Conservation (phyloP, 2,329 filamentous ascomycete species). For the Penicillium sp. region DNA sequence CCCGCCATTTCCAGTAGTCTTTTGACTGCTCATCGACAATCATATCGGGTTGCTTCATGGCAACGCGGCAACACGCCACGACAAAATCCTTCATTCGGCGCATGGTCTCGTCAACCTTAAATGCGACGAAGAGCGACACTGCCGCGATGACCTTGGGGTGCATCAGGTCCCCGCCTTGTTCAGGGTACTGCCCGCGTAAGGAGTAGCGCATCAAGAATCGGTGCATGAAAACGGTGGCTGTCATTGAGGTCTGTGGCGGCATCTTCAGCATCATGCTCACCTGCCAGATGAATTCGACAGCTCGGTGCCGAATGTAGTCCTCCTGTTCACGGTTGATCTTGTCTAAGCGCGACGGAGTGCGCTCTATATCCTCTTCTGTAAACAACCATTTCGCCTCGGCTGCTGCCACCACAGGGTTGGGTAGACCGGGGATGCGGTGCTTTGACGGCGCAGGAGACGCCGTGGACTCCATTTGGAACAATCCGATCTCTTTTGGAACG, state of each 20-base stretch:
- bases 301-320: conserved; percentile 78
- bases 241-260: conserved; percentile 67
- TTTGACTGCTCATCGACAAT: conserved; percentile 95
- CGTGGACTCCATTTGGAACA: conserved; percentile 29
- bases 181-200: conserved; percentile 71
- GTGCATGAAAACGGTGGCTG: conserved; percentile 92
- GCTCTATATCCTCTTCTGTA: conserved; percentile 75
- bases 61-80: conserved; percentile 88
- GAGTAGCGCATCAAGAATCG: conserved; percentile 85
- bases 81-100: conserved; percentile 95
- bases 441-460: conserved; percentile 23
- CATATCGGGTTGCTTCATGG: conserved; percentile 88
- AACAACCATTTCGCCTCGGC: conserved; percentile 83
- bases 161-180: conserved; percentile 60
- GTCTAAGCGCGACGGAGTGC: conserved; percentile 80
- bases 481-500: not conserved
- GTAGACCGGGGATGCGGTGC: conserved; percentile 37
- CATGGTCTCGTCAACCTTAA: conserved; percentile 96
- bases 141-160: conserved; percentile 95
- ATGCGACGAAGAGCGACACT: conserved; percentile 87
- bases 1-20: conserved; percentile 97
- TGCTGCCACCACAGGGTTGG: conserved; percentile 52
- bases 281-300: conserved; percentile 94
- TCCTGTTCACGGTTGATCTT: conserved; percentile 78
- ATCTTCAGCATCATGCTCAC: conserved; percentile 61